Percentiles rank a stretch among this genome's conserved stretches.
Conservation (phyloP, 2,329 filamentous ascomycete species). For the Colletotrichum sp. region DNA sequence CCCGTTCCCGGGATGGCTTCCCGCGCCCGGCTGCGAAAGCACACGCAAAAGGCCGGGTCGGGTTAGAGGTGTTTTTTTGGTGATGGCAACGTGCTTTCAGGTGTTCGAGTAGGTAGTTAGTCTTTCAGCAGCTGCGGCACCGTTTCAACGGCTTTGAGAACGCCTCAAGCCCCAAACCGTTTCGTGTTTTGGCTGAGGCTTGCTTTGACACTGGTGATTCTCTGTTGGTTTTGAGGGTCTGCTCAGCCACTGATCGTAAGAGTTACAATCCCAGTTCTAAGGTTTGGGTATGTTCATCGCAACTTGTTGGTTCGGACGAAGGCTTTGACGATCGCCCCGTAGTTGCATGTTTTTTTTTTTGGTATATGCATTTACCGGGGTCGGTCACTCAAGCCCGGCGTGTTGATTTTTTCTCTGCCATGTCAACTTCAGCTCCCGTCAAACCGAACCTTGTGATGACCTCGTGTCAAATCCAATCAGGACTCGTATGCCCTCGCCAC, state of each 20-base stretch:
- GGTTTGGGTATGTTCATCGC: not conserved
- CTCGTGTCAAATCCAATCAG: not conserved
- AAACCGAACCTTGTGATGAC: not conserved
- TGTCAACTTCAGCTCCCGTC: not conserved
- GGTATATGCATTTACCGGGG: not conserved
- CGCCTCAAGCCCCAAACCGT: not conserved
- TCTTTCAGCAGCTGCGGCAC: not conserved
- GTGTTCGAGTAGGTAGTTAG: not conserved
- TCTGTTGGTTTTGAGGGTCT: not conserved
- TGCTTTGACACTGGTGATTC: not conserved
- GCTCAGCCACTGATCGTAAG: not conserved
- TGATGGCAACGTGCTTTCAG: not conserved
- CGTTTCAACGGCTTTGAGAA: not conserved
- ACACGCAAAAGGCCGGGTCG: not conserved
- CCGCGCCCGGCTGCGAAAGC: not conserved
- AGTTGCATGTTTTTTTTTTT: not conserved
- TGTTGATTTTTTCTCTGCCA: not conserved
- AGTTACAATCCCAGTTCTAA: not conserved
- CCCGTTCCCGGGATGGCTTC: not conserved
- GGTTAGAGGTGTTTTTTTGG: not conserved
- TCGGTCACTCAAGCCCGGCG: accelerated
- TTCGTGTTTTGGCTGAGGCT: not conserved
- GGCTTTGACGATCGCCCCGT: not conserved
- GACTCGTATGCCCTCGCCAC: not conserved
- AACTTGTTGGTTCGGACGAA: not conserved